Base-by-base conservation (phyloP, 2,329 filamentous ascomycete species). In the Coniella vitis region DNA sequence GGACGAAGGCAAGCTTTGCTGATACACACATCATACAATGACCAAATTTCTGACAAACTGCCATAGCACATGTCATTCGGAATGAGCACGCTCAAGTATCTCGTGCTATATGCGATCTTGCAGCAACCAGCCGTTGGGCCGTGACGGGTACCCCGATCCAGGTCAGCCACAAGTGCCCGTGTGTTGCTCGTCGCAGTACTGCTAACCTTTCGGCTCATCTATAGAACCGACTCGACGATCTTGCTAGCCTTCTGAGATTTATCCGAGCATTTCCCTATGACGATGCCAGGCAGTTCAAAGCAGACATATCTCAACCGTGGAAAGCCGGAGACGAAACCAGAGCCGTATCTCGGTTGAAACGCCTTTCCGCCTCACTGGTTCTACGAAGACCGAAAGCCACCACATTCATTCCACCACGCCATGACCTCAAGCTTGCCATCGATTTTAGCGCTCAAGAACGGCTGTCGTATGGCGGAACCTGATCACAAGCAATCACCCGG, bases 71-170 rank as follows among this genome's bases (percentile, higher is more conserved):
- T 48, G 55, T 64, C 4, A 69, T 74, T 31, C 63, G 68, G 3
- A 68, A 68, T 34, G 51, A 54, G 2, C 55, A 58, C 3, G 64
- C 66, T 0, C 42, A 51, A 14, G 70, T 66, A 55, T 60, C 67
- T 17, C 59, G 56, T 44, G 69, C 69, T 1, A 57, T 69, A 0
- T 71, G 63, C 29, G 60, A 60, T 2, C 58, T 77, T 0, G 52
- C 67, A 0, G 60, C 67, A 0, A 52, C 54, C 14, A 60, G 58
- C 2, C 63, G 72, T 5, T 76, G 72, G 73, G 69, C 67, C 1
- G 65, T 76, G 0, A 75, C 70, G 0, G 72, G 72, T 0, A 76
- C 73, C 0, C 73, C 73, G 0, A 69, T 77, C 1, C 72, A 49
- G 21, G 47, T 45, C 5, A 40, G 45, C 25, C 4, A 37, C 10